A percentile compares a stretch with the other conserved stretches of the same genome.
phyloP scores from a whole-genome alignment of 257 asterid genomes.

The Gentiana straminea region DNA sequence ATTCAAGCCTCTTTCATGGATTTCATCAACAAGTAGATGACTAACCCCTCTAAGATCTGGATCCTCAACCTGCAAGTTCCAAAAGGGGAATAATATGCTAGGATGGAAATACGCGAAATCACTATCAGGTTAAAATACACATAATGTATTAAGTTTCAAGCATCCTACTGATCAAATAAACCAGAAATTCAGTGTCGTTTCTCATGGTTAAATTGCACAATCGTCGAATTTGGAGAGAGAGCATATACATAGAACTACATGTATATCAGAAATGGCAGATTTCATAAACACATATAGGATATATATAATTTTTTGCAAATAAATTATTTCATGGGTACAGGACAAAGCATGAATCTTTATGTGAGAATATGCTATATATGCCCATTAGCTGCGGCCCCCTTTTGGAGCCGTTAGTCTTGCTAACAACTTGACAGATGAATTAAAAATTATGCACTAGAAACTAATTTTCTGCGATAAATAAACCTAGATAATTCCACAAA shows the following conservation, averaged over 20 bases:
- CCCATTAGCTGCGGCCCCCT: background rate
- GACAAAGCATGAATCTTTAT: background rate
- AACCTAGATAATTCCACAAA: background rate
- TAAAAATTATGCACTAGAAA: background rate
- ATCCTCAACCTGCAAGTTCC: constrained; percentile 51
- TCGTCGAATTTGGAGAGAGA: too few species aligned
- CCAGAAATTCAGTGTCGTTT: background rate
- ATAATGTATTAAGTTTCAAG: background rate
- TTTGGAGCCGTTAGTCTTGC: background rate
- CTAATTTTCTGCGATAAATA: background rate
- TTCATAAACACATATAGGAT: background rate
- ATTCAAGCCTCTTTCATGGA: constrained; percentile 97
- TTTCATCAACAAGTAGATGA: constrained; percentile 92
- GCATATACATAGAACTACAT: too few species aligned
- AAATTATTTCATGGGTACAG: background rate
- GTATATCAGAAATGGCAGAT: background rate
- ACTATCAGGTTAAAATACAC: constrained; percentile 1
- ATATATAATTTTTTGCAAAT: background rate
- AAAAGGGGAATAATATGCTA: constrained; percentile 4
- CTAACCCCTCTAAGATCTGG: constrained; percentile 70
- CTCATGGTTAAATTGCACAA: background rate
- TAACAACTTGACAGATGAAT: too few species aligned
- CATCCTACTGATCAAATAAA: background rate
- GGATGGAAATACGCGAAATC: background rate
- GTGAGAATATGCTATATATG: background rate